phyloP scores from a whole-genome alignment of 148 eudicot species.

The Hydrangea macrophylla region DNA sequence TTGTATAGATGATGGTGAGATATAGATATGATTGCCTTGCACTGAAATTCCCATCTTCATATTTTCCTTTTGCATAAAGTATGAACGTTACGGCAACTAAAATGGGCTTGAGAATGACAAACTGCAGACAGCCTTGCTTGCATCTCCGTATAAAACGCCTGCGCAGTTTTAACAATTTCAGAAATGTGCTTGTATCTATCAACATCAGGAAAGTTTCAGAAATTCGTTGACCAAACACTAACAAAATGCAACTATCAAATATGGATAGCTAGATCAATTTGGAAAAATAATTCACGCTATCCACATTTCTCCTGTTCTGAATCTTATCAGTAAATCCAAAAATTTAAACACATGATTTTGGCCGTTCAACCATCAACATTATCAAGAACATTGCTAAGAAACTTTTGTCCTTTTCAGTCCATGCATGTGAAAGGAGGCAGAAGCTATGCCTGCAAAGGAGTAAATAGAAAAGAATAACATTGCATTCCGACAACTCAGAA shows the following conservation, averaged over 20 bases:
- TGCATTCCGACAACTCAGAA: background rate
- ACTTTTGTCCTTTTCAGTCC: background rate
- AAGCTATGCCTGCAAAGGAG: background rate
- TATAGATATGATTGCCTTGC: conserved; percentile 83
- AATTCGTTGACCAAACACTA: conserved; percentile 2
- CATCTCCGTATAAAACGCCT: conserved; percentile 97
- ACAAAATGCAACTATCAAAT: background rate
- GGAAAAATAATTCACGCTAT: background rate
- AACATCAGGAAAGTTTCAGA: background rate
- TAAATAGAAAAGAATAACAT: background rate
- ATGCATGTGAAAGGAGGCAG: background rate
- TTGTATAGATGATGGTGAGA: conserved; percentile 83
- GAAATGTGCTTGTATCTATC: background rate
- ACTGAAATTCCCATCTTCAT: conserved; percentile 91
- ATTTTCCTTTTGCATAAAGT: conserved; percentile 84
- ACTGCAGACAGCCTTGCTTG: conserved; percentile 97
- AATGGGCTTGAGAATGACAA: conserved; percentile 93
- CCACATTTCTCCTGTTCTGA: background rate
- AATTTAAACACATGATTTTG: background rate
- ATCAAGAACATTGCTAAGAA: background rate
- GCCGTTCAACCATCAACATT: background rate
- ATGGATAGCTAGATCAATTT: too few species aligned
- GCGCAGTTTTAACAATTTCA: conserved; percentile 26
- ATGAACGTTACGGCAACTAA: conserved; percentile 77
- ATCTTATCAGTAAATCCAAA: background rate